Evolutionary conservation across 768 basidiomycete genomes (phyloP).

Genomic region (Podaxis rugospora): DNA sequence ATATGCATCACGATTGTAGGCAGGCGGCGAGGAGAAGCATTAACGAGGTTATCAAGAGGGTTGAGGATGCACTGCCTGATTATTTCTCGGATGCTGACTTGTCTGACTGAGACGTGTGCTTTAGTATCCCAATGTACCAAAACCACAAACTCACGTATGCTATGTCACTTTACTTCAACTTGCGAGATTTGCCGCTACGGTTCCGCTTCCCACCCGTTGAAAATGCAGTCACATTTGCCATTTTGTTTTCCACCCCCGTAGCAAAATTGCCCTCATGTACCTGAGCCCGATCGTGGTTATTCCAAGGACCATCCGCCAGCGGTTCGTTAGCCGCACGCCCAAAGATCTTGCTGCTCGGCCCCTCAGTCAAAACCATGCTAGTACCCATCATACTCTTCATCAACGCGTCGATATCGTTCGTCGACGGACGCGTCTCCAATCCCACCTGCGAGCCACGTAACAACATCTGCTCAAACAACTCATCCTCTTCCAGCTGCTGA

Average conservation of each 20-base stretch:
- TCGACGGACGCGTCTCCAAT: conserved; percentile 35
- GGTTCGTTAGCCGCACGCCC: conserved; percentile 1
- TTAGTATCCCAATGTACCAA: neutral
- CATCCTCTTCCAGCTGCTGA: conserved; percentile 40
- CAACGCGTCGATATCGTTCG: conserved; percentile 44
- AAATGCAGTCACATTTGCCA: neutral
- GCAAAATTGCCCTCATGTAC: neutral
- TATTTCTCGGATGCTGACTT: conserved; percentile 43
- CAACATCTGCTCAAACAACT: conserved; percentile 43
- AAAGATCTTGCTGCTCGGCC: conserved; percentile 9
- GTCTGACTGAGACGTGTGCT: neutral
- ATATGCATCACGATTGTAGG: conserved; percentile 77
- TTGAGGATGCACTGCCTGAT: conserved; percentile 59
- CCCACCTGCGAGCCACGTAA: conserved; percentile 43
- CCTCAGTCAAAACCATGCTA: conserved; percentile 17
- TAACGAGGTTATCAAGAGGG: conserved; percentile 46
- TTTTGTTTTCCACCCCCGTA: neutral
- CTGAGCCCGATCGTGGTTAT: neutral
- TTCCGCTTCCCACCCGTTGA: conserved; percentile 2
- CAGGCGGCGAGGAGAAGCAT: conserved; percentile 53
- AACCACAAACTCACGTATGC: neutral
- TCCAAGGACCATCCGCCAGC: conserved; percentile 8
- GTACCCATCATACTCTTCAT: conserved; percentile 51
- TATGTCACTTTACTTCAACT: neutral
- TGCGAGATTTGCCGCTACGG: conserved; percentile 6